Percentiles rank a stretch among this genome's conserved stretches.
Evolutionary conservation across 1,284 basidiomycete genomes (phyloP).

Genomic region (Coniophora puteana): DNA sequence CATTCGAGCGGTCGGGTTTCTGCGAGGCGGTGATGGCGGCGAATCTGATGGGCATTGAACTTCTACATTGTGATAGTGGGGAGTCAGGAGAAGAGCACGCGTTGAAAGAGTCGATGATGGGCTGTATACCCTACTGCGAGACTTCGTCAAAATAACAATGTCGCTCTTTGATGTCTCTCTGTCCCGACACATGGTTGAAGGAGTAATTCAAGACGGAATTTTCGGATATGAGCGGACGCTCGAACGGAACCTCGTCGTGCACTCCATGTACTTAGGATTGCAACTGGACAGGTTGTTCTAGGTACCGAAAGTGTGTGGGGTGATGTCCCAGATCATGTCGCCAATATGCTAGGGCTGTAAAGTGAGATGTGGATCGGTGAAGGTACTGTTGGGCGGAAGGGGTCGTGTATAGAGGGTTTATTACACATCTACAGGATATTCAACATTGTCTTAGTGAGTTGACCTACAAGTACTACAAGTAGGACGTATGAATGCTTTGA

Average conservation of each 20-base stretch:
- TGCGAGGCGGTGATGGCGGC: constrained; percentile 39
- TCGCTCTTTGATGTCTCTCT: constrained; percentile 22
- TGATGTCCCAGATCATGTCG: constrained; percentile 67
- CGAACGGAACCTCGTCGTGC: constrained; percentile 51
- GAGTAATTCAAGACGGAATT: constrained; percentile 15
- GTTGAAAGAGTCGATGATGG: background rate
- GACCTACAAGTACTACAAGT: background rate
- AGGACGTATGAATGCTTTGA: constrained; percentile 47
- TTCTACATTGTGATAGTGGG: constrained; percentile 20
- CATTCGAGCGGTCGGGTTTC: constrained; percentile 44
- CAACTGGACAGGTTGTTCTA: constrained; percentile 30
- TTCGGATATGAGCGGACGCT: constrained; percentile 38
- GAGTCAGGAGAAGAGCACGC: background rate
- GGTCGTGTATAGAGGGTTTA: constrained; percentile 68
- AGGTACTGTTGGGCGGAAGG: constrained; percentile 56
- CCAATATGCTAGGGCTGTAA: constrained; percentile 71
- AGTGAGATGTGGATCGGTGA: constrained; percentile 70
- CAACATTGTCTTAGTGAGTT: constrained; percentile 39
- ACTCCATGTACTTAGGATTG: constrained; percentile 43
- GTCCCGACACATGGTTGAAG: constrained; percentile 17
- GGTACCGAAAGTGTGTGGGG: constrained; percentile 42
- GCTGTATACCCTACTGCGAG: too few species aligned
- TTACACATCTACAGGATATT: constrained; percentile 46
- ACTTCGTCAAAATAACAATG: constrained; percentile 19
- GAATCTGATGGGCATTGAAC: constrained; percentile 36